Evolutionary conservation across 1,139 yeast genomes (phyloP).

Genomic region (Lodderomyces beijingensis): DNA sequence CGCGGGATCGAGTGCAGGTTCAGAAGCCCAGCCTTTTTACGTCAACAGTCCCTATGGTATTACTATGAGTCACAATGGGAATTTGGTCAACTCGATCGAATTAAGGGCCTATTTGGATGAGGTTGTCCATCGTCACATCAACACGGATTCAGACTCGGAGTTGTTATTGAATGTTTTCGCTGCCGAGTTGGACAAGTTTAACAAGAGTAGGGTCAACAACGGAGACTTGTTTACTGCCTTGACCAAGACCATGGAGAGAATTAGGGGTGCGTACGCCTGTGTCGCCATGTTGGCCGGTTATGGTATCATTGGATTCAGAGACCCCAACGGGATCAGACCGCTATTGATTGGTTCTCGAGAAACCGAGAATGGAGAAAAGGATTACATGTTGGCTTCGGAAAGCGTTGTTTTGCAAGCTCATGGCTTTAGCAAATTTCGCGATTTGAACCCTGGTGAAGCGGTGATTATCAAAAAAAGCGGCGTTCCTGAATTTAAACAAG

Average conservation of each 20-base stretch:
- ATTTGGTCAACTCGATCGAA: slow-evolving; percentile 81
- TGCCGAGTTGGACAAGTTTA: slow-evolving; percentile 82
- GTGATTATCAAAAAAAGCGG: slow-evolving; percentile 74
- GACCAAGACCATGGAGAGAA: slow-evolving; percentile 70
- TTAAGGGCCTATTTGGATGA: slow-evolving; percentile 80
- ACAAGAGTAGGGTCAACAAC: slow-evolving; percentile 89
- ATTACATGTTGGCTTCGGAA: slow-evolving; percentile 94
- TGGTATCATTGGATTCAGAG: slow-evolving; percentile 93
- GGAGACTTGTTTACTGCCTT: slow-evolving; percentile 85
- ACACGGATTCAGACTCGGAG: slow-evolving; percentile 95
- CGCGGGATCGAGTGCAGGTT: slow-evolving; percentile 95
- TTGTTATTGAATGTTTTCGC: slow-evolving; percentile 86
- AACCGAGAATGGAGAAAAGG: slow-evolving; percentile 56
- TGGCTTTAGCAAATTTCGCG: slow-evolving; percentile 75
- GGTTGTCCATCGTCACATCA: slow-evolving; percentile 92
- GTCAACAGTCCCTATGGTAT: slow-evolving; percentile 97
- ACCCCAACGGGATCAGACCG: slow-evolving; percentile 96
- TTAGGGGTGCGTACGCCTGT: slow-evolving; percentile 96
- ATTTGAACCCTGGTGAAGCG: slow-evolving; percentile 92
- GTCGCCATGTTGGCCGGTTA: slow-evolving; percentile 94
- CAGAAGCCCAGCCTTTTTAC: slow-evolving; percentile 98
- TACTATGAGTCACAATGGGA: slow-evolving; percentile 88
- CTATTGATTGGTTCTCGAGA: slow-evolving; percentile 75
- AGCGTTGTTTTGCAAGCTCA: slow-evolving; percentile 95
- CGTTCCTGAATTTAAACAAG: slow-evolving; percentile 79